phyloP scores from a whole-genome alignment of 2,329 filamentous ascomycete species.

The Mycogone perniciosa region DNA sequence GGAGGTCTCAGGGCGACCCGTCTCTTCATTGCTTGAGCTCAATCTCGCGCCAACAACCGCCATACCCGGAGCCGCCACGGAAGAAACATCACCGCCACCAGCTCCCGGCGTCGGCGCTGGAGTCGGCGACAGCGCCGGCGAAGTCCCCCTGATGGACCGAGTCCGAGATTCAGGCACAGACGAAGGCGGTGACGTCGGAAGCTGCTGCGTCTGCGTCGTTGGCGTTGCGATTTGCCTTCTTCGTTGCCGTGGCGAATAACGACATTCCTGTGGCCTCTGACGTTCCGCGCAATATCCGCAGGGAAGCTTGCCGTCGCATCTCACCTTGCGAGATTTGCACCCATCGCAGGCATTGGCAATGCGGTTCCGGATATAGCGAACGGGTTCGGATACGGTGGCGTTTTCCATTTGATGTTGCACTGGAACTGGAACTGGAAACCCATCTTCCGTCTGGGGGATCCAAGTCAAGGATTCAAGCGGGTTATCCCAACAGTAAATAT shows the following conservation, averaged over 20 bases:
- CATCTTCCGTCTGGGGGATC: background rate
- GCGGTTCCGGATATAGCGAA: conserved; percentile 33
- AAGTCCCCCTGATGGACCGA: background rate
- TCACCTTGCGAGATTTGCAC: conserved; percentile 50
- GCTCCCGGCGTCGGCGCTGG: conserved; percentile 15
- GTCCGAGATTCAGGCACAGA: conserved; percentile 6
- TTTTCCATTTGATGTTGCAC: background rate
- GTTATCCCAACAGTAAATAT: background rate
- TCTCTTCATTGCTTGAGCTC: too few relatives aligned
- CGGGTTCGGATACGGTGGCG: background rate
- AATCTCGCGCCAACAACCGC: too few relatives aligned
- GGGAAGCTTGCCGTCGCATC: conserved; percentile 48
- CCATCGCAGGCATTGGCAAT: conserved; percentile 49
- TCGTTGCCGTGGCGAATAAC: conserved; percentile 40
- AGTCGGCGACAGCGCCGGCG: conserved; percentile 4
- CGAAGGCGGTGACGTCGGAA: conserved; percentile 8
- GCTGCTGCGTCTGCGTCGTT: background rate
- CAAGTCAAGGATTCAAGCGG: background rate
- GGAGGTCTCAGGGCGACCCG: background rate
- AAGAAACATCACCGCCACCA: conserved; percentile 11
- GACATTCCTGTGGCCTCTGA: conserved; percentile 37
- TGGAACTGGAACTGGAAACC: background rate
- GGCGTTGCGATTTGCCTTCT: conserved; percentile 23
- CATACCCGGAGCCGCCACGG: conserved; percentile 13
- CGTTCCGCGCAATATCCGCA: conserved; percentile 45